Evolutionary conservation across 768 basidiomycete species (phyloP).

Genomic region (Dendrothele bispora): DNA sequence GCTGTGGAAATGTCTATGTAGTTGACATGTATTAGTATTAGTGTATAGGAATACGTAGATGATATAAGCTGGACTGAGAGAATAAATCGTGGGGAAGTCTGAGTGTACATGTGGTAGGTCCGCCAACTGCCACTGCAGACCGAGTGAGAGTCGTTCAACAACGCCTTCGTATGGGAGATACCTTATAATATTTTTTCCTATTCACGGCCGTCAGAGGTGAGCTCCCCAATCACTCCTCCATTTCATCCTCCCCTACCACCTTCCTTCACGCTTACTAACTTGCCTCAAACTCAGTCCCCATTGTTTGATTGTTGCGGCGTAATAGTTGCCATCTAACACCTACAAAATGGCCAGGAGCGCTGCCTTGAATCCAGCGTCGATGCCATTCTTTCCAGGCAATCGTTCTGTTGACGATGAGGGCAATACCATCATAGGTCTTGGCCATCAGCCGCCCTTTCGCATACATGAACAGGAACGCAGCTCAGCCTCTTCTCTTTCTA

Average conservation of each 20-base stretch:
- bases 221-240: background rate
- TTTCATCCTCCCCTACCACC: slow-evolving; percentile 4
- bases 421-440: slow-evolving; percentile 41
- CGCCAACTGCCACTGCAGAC: too few species aligned
- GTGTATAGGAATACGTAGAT: too few species aligned
- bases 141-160: too few species aligned
- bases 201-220: slow-evolving; percentile 27
- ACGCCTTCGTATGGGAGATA: slow-evolving; percentile 48
- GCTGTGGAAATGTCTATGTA: too few species aligned
- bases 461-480: slow-evolving; percentile 45
- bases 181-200: slow-evolving; percentile 30
- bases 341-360: slow-evolving; percentile 71
- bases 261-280: slow-evolving; percentile 7
- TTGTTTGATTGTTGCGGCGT: slow-evolving; percentile 18
- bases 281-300: slow-evolving; percentile 10
- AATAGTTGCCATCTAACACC: slow-evolving; percentile 32
- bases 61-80: too few species aligned
- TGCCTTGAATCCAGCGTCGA: slow-evolving; percentile 77
- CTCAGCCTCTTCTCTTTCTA: slow-evolving; percentile 56
- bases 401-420: slow-evolving; percentile 59
- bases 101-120: too few species aligned
- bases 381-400: slow-evolving; percentile 79
- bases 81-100: too few species aligned
- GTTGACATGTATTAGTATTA: too few species aligned
- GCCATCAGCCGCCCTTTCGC: slow-evolving; percentile 42